Evolutionary conservation across 2,329 filamentous ascomycete species (phyloP).

Genomic region (Cladosporium sp.): DNA sequence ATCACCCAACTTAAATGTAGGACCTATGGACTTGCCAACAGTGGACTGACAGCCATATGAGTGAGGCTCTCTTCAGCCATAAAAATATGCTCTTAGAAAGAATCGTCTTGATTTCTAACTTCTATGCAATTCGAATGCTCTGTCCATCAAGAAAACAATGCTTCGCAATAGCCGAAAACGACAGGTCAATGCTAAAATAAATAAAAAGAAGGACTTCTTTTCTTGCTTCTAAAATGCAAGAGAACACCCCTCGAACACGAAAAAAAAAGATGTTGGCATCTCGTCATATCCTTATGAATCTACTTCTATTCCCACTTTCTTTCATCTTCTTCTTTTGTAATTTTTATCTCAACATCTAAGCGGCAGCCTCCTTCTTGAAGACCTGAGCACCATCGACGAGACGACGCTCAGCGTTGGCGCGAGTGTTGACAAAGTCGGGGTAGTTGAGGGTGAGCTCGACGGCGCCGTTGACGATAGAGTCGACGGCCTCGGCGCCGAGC

Average conservation of each 20-base stretch:
- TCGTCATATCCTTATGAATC: neutral
- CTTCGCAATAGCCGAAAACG: neutral
- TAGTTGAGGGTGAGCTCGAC: slow-evolving; percentile 94
- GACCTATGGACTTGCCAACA: too few species aligned
- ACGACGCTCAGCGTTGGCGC: slow-evolving; percentile 66
- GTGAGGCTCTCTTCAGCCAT: neutral
- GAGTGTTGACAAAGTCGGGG: slow-evolving; percentile 88
- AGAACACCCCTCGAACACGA: neutral
- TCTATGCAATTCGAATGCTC: neutral
- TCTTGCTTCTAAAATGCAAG: neutral
- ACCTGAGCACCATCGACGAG: slow-evolving; percentile 62
- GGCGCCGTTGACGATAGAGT: slow-evolving; percentile 84
- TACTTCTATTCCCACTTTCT: neutral
- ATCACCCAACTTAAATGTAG: too few species aligned
- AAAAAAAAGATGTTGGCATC: neutral
- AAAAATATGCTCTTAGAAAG: neutral
- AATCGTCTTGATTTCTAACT: neutral
- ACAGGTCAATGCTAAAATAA: neutral
- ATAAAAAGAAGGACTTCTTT: neutral
- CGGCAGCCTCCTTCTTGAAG: slow-evolving; percentile 42
- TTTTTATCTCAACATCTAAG: neutral
- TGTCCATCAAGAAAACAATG: neutral
- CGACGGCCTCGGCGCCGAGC: slow-evolving; percentile 90
- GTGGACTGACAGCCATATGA: neutral
- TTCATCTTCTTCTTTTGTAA: neutral